A percentile compares a stretch with the other conserved stretches of the same genome.
Conservation (phyloP, 768 basidiomycete genomes). For the Suillus placidus region DNA sequence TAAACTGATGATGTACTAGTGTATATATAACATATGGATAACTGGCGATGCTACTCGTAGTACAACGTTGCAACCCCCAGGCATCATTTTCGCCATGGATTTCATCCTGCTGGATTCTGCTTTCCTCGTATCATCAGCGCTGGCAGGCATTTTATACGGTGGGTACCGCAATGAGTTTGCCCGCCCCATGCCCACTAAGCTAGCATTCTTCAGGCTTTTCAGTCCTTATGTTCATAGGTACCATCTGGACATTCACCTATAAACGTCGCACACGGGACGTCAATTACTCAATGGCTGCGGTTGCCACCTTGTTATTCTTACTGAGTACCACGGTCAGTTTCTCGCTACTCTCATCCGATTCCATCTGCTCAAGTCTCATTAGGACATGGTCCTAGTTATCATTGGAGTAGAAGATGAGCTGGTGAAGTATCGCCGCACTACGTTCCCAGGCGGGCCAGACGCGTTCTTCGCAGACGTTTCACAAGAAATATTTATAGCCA, state of each 20-base stretch:
- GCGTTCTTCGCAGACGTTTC: slow-evolving; percentile 29
- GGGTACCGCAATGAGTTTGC: no score
- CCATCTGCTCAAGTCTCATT: background rate
- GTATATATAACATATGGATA: background rate
- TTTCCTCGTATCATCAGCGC: slow-evolving; percentile 18
- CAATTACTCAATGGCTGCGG: slow-evolving; percentile 24
- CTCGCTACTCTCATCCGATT: background rate
- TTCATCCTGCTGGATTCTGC: slow-evolving; percentile 13
- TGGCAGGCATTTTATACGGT: slow-evolving; percentile 25
- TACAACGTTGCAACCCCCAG: background rate
- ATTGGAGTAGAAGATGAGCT: slow-evolving; percentile 30
- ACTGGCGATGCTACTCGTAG: background rate
- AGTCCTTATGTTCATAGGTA: slow-evolving; percentile 36
- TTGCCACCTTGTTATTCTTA: slow-evolving; percentile 29
- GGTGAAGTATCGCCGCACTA: slow-evolving; percentile 22
- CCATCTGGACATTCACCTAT: slow-evolving; percentile 26
- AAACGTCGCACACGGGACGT: slow-evolving; percentile 12
- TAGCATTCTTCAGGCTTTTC: slow-evolving; percentile 32
- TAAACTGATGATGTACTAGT: no score
- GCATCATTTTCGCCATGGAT: background rate
- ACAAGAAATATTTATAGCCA: slow-evolving; percentile 32
- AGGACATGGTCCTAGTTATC: slow-evolving; percentile 32
- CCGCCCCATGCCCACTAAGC: background rate
- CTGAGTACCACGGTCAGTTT: slow-evolving; percentile 33
- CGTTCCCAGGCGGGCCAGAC: slow-evolving; percentile 21